Evolutionary conservation across 2,329 filamentous ascomycete genomes (phyloP).

Genomic region (Xylariaceae sp.): DNA sequence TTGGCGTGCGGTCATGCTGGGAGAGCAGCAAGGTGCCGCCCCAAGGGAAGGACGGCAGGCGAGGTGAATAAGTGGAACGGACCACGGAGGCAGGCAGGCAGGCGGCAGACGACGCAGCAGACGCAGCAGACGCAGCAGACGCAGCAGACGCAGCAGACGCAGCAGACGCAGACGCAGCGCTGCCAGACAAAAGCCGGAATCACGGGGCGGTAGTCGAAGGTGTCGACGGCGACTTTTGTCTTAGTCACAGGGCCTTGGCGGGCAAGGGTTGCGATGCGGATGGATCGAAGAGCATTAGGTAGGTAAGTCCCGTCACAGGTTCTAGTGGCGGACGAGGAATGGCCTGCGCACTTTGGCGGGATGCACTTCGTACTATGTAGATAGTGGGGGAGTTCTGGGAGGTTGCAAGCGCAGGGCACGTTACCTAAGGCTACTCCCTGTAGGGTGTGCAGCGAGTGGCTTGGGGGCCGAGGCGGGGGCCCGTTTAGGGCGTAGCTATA

Average conservation of each 20-base stretch:
- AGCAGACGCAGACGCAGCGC: not conserved
- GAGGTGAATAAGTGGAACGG: constrained; percentile 6
- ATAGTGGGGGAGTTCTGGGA: too few relatives aligned
- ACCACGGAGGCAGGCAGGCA: not conserved
- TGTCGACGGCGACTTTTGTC: not conserved
- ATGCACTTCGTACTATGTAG: too few relatives aligned
- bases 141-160: not conserved
- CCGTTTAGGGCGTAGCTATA: too few relatives aligned
- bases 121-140: too few relatives aligned
- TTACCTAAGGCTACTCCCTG: too few relatives aligned
- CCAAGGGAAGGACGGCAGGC: constrained; percentile 4
- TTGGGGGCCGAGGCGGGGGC: too few relatives aligned
- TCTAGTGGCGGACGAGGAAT: not conserved
- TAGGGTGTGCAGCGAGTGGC: too few relatives aligned
- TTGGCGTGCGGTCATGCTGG: constrained; percentile 31
- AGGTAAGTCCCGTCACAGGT: not conserved
- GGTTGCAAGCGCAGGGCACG: too few relatives aligned
- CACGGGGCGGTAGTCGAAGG: not conserved
- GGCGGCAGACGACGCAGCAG: too few relatives aligned
- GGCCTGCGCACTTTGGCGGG: not conserved
- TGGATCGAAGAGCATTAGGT: not conserved
- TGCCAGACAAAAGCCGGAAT: not conserved
- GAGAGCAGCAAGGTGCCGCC: constrained; percentile 10
- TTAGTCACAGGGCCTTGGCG: not conserved
- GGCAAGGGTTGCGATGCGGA: not conserved